These are phyloP conservation scores for Collybiopsis luxurians DNA, from an alignment of 768 basidiomycete species.

Conservation along the genomic window DNA sequence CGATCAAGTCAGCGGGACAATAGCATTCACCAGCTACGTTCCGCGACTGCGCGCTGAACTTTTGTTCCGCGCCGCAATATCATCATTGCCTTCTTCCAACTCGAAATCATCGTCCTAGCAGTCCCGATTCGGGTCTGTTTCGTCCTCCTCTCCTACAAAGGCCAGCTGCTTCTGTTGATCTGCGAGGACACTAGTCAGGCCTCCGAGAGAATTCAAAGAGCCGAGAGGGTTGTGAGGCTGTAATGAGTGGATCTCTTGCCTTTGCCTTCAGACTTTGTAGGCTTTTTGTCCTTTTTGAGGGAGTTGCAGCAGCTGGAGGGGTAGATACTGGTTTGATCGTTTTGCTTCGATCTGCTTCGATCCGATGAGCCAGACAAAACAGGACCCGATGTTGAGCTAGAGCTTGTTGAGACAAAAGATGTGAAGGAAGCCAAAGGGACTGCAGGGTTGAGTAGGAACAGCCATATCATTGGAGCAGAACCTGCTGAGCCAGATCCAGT, in stretches of 20 bases:
- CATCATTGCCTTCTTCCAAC: not conserved
- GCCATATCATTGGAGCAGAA: not conserved
- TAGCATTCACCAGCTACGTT: too few relatives aligned
- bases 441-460: not conserved
- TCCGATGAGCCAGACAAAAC: not conserved
- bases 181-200: not conserved
- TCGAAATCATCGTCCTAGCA: conserved; percentile 97
- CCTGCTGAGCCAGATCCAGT: not conserved
- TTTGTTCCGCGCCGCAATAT: conserved; percentile 6
- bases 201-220: not conserved
- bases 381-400: not conserved
- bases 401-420: not conserved
- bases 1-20: too few relatives aligned
- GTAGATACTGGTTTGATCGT: conserved; percentile 3
- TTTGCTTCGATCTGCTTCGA: not conserved
- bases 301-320: not conserved
- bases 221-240: not conserved
- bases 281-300: not conserved
- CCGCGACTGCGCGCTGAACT: too few relatives aligned
- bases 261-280: not conserved
- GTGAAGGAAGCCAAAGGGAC: not conserved
- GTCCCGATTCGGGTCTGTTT: conserved; percentile 64
- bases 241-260: conserved; percentile 1
- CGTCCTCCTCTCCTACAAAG: conserved; percentile 59
- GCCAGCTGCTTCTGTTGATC: conserved; percentile 1